Base-by-base conservation (phyloP, 371 early-diverging fungal genomes). In the Antonospora locustae region DNA sequence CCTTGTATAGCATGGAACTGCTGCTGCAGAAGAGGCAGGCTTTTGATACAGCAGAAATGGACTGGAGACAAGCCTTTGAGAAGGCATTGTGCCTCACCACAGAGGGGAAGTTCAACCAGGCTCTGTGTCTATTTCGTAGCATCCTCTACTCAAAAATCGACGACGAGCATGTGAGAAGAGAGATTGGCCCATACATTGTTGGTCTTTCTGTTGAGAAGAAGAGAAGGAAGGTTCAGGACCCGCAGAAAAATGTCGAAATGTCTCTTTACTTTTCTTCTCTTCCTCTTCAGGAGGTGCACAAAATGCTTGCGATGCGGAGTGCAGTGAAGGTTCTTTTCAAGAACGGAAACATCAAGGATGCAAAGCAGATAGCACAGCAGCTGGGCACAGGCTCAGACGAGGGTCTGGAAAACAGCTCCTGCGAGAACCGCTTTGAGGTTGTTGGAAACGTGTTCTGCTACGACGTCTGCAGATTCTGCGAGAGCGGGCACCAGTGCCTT, bases 331-430 rank as follows among this genome's bases (percentile, higher is more conserved):
- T 56, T 9, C 61, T 50, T 28, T 63, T 54, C 36, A 69, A 69
- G 45, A 54, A 69, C 44, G 63, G 61, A 20, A 69, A 69, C 52
- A 37, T 45, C 28, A 44, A 48, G 29, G 40, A 17, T 24, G 69
- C 73, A 16, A 40, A 61, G 46, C 54, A 66, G 40, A 12, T 69
- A 29, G 58, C 67, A 34, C n/a, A n/a, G n/a, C n/a, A n/a, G n/a
- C n/a, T n/a, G n/a, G n/a, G n/a, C n/a, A n/a, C n/a, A n/a, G n/a
- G n/a, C n/a, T n/a, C n/a, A n/a, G n/a, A n/a, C n/a, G n/a, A n/a
- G n/a, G n/a, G n/a, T n/a, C n/a, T n/a, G n/a, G n/a, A n/a, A n/a
- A n/a, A n/a, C n/a, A n/a, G n/a, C n/a, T n/a, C n/a, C n/a, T n/a
- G n/a, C n/a, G n/a, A n/a, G n/a, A n/a, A n/a, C n/a, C n/a, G n/a